These are phyloP conservation scores for Trapa bicornis DNA, from an alignment of 345 rosid genomes.

Conservation along the genomic window DNA sequence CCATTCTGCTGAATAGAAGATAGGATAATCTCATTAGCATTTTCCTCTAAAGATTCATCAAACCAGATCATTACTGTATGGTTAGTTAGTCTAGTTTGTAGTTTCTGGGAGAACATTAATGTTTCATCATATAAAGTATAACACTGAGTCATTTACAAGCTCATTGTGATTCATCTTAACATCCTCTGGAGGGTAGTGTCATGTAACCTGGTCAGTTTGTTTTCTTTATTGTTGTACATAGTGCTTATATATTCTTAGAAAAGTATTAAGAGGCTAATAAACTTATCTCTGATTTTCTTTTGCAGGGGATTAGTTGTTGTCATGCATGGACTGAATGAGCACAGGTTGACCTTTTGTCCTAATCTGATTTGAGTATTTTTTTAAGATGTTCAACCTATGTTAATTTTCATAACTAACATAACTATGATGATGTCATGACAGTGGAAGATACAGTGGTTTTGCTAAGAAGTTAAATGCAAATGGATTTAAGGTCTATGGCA, in stretches of 20 bases:
- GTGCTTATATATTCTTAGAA: background rate
- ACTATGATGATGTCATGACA: slow-evolving; percentile 12
- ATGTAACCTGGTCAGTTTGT: background rate
- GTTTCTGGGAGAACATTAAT: too few species aligned
- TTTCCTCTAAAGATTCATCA: too few species aligned
- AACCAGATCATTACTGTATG: too few species aligned
- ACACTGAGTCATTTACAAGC: background rate
- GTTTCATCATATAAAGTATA: too few species aligned
- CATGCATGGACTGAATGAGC: slow-evolving; percentile 87
- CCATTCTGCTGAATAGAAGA: too few species aligned
- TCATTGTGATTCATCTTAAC: background rate
- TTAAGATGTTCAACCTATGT: background rate
- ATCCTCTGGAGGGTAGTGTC: too few species aligned
- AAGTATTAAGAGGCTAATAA: background rate
- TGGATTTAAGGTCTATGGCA: slow-evolving; percentile 81
- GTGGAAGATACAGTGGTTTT: slow-evolving; percentile 76
- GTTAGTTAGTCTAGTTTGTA: too few species aligned
- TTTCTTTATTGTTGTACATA: background rate
- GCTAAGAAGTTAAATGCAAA: slow-evolving; percentile 72
- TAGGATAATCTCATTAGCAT: too few species aligned
- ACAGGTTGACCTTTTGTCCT: slow-evolving; percentile 40
- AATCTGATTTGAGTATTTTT: background rate
- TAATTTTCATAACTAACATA: background rate
- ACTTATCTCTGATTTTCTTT: background rate
- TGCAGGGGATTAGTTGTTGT: slow-evolving; percentile 76